Evolutionary conservation across 257 asterid genomes (phyloP).

Genomic region (Misopates orontium): DNA sequence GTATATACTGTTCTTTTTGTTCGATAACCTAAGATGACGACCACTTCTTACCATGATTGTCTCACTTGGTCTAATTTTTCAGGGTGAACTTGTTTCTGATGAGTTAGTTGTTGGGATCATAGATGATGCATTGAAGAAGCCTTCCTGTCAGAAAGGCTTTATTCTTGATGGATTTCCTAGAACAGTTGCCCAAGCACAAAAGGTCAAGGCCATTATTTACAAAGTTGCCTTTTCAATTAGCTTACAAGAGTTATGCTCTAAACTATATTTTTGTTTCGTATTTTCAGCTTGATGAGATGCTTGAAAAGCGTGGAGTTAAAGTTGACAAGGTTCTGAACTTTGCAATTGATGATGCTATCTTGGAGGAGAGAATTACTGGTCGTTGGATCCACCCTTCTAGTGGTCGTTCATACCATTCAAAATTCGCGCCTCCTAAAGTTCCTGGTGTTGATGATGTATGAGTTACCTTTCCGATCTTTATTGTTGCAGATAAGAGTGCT

Average conservation of each 20-base stretch:
- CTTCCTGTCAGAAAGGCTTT: slow-evolving; percentile 92
- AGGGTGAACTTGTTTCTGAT: slow-evolving; percentile 97
- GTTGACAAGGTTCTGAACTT: slow-evolving; percentile 91
- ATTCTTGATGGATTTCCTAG: slow-evolving; percentile 99
- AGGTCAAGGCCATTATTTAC: slow-evolving; percentile 47
- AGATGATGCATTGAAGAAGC: slow-evolving; percentile 88
- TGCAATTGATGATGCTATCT: slow-evolving; percentile 88
- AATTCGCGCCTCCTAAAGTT: slow-evolving; percentile 81
- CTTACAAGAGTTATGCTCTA: slow-evolving; percentile 14
- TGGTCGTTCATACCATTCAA: slow-evolving; percentile 83
- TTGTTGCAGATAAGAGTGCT: slow-evolving; percentile 11
- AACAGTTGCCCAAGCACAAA: slow-evolving; percentile 88
- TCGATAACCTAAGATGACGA: slow-evolving; percentile 17
- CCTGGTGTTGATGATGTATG: slow-evolving; percentile 70
- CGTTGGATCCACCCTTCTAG: slow-evolving; percentile 99
- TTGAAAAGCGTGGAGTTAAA: slow-evolving; percentile 72
- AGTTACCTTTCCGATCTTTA: not conserved
- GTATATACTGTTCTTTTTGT: slow-evolving; percentile 33
- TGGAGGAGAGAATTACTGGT: slow-evolving; percentile 95
- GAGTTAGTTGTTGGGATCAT: slow-evolving; percentile 92
- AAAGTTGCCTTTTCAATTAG: not conserved
- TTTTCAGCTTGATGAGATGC: slow-evolving; percentile 94
- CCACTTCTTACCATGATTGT: not conserved
- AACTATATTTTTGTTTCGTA: slow-evolving; percentile 10
- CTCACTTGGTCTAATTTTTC: slow-evolving; percentile 26